Evolutionary conservation across 2,329 filamentous ascomycete species (phyloP).

Genomic region (Cladophialophora yegresii): DNA sequence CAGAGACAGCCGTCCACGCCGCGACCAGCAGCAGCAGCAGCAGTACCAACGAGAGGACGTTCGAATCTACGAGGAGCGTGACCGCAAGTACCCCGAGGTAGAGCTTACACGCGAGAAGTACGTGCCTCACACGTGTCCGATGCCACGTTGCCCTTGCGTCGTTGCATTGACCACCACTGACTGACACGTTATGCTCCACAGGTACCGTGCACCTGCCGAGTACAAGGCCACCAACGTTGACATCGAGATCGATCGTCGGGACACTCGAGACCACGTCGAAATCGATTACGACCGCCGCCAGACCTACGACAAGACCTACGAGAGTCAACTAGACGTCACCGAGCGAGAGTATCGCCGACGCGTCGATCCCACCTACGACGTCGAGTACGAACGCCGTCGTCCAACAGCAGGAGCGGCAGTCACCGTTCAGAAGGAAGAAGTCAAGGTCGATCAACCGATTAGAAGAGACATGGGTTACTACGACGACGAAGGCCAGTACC

Average conservation of each 20-base stretch:
- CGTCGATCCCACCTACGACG: conserved; percentile 56
- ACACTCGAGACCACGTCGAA: conserved; percentile 36
- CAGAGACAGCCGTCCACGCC: conserved; percentile 66
- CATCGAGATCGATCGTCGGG: conserved; percentile 48
- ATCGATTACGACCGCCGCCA: conserved; percentile 30
- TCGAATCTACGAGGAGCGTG: conserved; percentile 42
- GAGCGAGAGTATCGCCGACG: conserved; percentile 68
- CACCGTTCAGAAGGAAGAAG: conserved; percentile 45
- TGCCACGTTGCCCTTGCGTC: conserved; percentile 33
- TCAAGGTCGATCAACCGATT: conserved; percentile 55
- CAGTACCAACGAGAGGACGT: conserved; percentile 51
- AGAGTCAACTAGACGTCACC: conserved; percentile 53
- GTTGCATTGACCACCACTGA: conserved; percentile 23
- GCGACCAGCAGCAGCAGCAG: conserved; percentile 49
- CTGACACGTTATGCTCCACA: conserved; percentile 34
- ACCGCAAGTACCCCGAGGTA: conserved; percentile 50
- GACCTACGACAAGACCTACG: conserved; percentile 18
- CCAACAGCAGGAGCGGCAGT: conserved; percentile 36
- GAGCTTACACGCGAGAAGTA: conserved; percentile 56
- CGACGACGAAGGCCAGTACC: conserved; percentile 76
- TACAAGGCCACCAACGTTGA: conserved; percentile 43
- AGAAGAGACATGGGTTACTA: conserved; percentile 70
- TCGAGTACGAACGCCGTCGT: conserved; percentile 45
- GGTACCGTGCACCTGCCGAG: conserved; percentile 35
- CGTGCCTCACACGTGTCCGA: conserved; percentile 38